Evolutionary conservation across 1,139 yeast species (phyloP).

Genomic region (Arxiozyma heterogenica): DNA sequence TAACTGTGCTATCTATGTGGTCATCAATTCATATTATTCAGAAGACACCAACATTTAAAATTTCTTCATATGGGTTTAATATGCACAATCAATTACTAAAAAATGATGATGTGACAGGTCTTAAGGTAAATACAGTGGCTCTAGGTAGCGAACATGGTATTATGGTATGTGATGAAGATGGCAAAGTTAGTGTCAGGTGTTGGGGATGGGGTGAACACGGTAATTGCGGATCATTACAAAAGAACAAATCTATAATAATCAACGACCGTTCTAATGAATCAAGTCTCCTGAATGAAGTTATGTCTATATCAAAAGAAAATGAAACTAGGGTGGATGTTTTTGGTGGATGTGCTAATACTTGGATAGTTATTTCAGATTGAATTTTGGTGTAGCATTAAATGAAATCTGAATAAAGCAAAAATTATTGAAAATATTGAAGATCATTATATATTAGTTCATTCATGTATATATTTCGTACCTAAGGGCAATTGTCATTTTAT

Average conservation of each 20-base stretch:
- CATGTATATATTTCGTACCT: no score
- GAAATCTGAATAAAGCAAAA: neutral
- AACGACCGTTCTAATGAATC: conserved; percentile 21
- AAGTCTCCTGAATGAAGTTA: conserved; percentile 18
- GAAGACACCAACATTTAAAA: conserved; percentile 6
- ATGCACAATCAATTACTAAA: conserved; percentile 47
- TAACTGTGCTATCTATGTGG: conserved; percentile 59
- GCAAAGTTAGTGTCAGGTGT: conserved; percentile 32
- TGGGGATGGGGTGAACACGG: conserved; percentile 99
- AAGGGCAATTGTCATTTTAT: neutral
- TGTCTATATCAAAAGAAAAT: conserved; percentile 1
- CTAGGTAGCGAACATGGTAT: conserved; percentile 89
- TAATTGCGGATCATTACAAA: conserved; percentile 56
- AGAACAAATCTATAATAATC: conserved; percentile 4
- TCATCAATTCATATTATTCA: conserved; percentile 51
- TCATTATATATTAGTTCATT: neutral
- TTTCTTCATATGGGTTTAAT: conserved; percentile 63
- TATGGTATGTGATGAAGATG: conserved; percentile 28
- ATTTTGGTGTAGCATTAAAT: no score
- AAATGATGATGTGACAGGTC: conserved; percentile 1
- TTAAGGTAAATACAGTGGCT: conserved; percentile 25
- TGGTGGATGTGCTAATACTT: conserved; percentile 31
- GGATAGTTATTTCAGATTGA: conserved; percentile 14
- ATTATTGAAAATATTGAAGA: neutral
- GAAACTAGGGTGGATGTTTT: conserved; percentile 7